phyloP scores from a whole-genome alignment of 345 rosid genomes.

The Pistacia vera region DNA sequence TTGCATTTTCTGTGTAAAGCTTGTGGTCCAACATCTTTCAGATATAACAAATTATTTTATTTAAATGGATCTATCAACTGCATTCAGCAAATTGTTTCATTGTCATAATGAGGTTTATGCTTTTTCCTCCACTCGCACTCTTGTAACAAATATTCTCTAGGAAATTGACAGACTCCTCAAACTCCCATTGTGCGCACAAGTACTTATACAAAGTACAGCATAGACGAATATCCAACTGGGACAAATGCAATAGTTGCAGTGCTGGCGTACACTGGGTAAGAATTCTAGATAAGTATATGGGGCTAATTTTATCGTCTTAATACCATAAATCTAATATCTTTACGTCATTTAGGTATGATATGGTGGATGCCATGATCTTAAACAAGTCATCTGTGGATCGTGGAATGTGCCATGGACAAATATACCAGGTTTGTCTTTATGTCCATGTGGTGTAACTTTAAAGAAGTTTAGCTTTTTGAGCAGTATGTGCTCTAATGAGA shows the following conservation, averaged over 20 bases:
- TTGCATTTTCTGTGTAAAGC: neutral
- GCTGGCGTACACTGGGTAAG: constrained; percentile 91
- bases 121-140: constrained; percentile 7
- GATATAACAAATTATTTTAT: neutral
- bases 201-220: constrained; percentile 64
- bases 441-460: neutral
- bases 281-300: constrained; percentile 2
- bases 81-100: neutral
- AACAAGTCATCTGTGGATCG: constrained; percentile 95
- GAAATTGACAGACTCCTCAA: constrained; percentile 89
- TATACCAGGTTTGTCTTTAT: constrained; percentile 73
- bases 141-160: constrained; percentile 22
- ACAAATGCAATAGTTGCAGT: constrained; percentile 99
- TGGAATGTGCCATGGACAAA: constrained; percentile 96
- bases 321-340: constrained; percentile 5
- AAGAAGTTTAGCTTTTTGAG: neutral
- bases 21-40: neutral
- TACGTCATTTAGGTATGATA: constrained; percentile 72
- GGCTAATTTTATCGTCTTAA: neutral
- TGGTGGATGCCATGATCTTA: constrained; percentile 99
- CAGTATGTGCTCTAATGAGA: neutral
- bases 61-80: neutral
- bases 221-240: constrained; percentile 90
- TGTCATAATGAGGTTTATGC: neutral
- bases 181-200: constrained; percentile 84